Evolutionary conservation across 352 stramenopile genomes (phyloP).

Genomic region (Detonula confervacea): DNA sequence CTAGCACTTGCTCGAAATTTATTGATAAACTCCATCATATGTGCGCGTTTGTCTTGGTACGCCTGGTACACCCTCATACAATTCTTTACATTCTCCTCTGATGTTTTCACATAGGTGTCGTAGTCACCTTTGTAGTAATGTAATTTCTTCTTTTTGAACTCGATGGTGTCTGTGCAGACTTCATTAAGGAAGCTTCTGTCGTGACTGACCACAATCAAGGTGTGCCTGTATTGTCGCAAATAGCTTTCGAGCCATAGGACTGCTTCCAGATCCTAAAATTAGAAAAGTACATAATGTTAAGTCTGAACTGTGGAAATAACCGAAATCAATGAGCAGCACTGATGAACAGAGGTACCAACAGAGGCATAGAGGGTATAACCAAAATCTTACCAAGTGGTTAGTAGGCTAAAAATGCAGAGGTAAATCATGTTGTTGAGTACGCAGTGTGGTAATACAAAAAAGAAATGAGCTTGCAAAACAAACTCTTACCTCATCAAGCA

Average conservation of each 20-base stretch:
- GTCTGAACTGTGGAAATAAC: too few relatives aligned
- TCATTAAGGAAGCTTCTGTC: conserved; percentile 96
- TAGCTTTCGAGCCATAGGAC: conserved; percentile 99
- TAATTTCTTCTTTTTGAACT: conserved; percentile 92
- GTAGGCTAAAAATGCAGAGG: conserved; percentile 29
- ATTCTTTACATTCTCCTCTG: conserved; percentile 93
- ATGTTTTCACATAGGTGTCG: conserved; percentile 94
- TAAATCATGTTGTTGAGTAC: too few relatives aligned
- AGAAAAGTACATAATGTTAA: conserved; percentile 88
- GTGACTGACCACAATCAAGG: conserved; percentile 94
- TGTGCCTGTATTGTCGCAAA: conserved; percentile 92
- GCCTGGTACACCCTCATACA: conserved; percentile 88
- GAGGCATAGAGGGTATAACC: too few relatives aligned
- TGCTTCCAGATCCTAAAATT: conserved; percentile 90
- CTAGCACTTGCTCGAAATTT: conserved; percentile 95
- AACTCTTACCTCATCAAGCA: conserved; percentile 92
- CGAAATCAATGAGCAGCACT: too few relatives aligned
- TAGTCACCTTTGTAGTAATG: conserved; percentile 94
- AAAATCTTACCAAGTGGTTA: conserved; percentile 4
- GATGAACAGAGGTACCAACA: too few relatives aligned
- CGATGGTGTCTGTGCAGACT: conserved; percentile 95
- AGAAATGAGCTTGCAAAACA: not conserved
- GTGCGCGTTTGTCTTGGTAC: conserved; percentile 85
- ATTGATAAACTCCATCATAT: conserved; percentile 98
- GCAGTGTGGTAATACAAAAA: not conserved